These are phyloP conservation scores for Melampsora larici-populina DNA, from an alignment of 1,284 basidiomycete species.

Conservation along the genomic window DNA sequence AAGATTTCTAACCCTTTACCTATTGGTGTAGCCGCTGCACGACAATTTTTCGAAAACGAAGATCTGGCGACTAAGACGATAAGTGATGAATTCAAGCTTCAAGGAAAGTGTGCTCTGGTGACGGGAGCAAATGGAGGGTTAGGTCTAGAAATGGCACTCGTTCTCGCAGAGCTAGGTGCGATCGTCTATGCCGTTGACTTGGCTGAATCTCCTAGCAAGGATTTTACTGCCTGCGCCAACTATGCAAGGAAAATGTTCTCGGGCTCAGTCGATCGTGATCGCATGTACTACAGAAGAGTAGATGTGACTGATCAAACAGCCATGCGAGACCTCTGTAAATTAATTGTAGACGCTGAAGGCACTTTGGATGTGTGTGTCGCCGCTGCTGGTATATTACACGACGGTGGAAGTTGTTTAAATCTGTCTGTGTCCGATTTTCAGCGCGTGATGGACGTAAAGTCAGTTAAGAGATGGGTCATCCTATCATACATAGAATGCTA, in stretches of 20 bases:
- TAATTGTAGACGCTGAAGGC: conserved; percentile 54
- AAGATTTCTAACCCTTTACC: too few species aligned
- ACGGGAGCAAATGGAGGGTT: conserved; percentile 76
- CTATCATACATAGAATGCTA: too few species aligned
- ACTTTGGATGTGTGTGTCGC: conserved; percentile 71
- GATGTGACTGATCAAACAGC: conserved; percentile 62
- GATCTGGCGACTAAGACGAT: conserved; percentile 55
- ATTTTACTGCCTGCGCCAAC: conserved; percentile 63
- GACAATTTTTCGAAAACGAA: background rate
- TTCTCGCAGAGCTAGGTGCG: conserved; percentile 72
- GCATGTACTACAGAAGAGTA: conserved; percentile 60
- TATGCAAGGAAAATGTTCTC: conserved; percentile 59
- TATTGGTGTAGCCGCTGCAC: too few species aligned
- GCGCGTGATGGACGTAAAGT: conserved; percentile 61
- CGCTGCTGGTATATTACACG: conserved; percentile 70
- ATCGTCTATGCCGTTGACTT: conserved; percentile 75
- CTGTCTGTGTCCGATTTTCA: conserved; percentile 69
- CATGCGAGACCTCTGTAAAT: conserved; percentile 52
- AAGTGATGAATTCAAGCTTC: conserved; percentile 69
- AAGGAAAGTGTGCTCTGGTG: conserved; percentile 70
- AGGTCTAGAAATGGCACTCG: conserved; percentile 75
- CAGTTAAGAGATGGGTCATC: background rate
- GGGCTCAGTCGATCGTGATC: conserved; percentile 66
- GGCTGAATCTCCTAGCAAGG: conserved; percentile 63
- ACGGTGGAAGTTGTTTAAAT: conserved; percentile 63